Conservation (phyloP, 2,329 filamentous ascomycete genomes). For the Helminthosporium solani region DNA sequence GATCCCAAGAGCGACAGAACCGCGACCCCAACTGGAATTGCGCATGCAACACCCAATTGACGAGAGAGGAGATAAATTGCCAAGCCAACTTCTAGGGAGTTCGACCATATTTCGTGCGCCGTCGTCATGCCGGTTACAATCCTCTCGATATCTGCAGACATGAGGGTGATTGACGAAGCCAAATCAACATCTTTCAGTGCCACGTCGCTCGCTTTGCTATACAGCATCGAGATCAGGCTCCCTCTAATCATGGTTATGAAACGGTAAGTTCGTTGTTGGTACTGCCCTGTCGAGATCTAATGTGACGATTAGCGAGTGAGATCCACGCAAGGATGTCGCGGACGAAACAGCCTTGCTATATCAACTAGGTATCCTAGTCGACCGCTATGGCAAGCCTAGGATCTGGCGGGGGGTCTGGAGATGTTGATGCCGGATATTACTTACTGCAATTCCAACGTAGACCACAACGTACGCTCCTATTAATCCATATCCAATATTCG, state of each 20-base stretch:
- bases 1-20: conserved; percentile 31
- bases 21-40: conserved; percentile 51
- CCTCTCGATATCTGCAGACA: conserved; percentile 42
- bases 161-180: conserved; percentile 36
- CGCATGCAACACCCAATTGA: conserved; percentile 51
- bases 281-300: conserved; percentile 37
- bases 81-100: conserved; percentile 46
- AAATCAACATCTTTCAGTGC: conserved; percentile 31
- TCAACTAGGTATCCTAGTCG: too few species aligned
- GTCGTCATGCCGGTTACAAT: conserved; percentile 38
- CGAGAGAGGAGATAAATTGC: conserved; percentile 51
- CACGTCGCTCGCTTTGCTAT: conserved; percentile 35
- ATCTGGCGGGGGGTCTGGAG: too few species aligned
- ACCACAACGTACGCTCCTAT: conserved; percentile 39
- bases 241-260: conserved; percentile 40
- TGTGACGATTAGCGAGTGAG: conserved; percentile 11
- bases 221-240: conserved; percentile 39
- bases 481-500: conserved; percentile 36
- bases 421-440: conserved; percentile 7
- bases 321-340: neutral
- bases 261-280: conserved; percentile 37
- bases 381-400: too few species aligned
- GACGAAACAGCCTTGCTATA: too few species aligned
- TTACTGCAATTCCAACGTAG: conserved; percentile 37
- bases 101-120: conserved; percentile 39